Evolutionary conservation across 805 yeast genomes (phyloP), one percentile per base, ranked within the genome.

Genomic region (Suhomyces sp.): DNA sequence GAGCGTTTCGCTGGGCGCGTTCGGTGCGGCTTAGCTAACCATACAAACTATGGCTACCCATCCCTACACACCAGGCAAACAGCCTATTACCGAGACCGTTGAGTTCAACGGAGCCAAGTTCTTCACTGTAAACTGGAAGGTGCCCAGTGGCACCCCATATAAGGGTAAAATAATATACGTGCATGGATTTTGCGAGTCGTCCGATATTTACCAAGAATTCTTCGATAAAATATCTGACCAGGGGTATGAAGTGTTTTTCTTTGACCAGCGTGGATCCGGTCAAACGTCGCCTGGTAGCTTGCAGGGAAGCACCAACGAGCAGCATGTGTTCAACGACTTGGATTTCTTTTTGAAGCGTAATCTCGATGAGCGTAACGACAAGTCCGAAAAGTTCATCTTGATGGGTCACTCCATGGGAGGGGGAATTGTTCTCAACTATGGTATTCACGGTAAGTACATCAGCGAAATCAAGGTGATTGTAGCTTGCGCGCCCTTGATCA

Each of bases 381-480:
- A 65, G 5, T 44, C 52, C 2, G 74, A 72, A 47, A 79, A 79
- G 55, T 59, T 87, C 31, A 78, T 73, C 59, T 61, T 88, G 46
- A 72, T 80, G 61, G 91, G 93, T 1, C 90, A 85, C 58, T 87
- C 91, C 8, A 87, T 88, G 92, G 96, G 96, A 48, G 93, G 93
- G 19, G 92, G 87, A 0, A 82, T 88, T 48, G 73, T 72, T 0
- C 69, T 88, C 53, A 85, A 84, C 65, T 87, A 88, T 64, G 83
- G 81, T 3, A 74, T 82, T 36, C 62, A 64, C 31, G 92, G 92
- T 2, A 78, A 72, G 54, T 69, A 76, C 60, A 74, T 69, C 45
- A 74, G 78, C 26, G 59, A 74, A 17, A 54, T 88, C 24, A 68
- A 72, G 33, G 82, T 82, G 0, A 75, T 81, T 44, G 67, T 78